phyloP scores from a whole-genome alignment of 169 alveolate genomes.

The Cryptosporidium sp. region DNA sequence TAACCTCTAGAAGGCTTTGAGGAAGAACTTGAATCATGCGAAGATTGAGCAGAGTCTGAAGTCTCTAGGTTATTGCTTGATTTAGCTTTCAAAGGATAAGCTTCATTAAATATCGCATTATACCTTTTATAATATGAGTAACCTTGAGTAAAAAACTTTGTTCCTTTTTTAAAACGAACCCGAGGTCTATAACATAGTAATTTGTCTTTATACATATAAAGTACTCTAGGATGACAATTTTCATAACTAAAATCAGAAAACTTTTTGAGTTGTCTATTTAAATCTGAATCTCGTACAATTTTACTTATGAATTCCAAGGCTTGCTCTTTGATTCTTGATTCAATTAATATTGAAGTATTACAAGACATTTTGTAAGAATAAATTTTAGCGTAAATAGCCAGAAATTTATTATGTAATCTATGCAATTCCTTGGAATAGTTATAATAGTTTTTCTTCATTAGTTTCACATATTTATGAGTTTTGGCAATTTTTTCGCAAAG shows the following conservation, averaged over 20 bases:
- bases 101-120: background rate
- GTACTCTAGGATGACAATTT: background rate
- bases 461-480: no score
- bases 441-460: background rate
- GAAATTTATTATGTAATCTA: no score
- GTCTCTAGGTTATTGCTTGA: background rate
- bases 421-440: background rate
- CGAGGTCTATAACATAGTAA: background rate
- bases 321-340: no score
- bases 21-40: no score
- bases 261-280: background rate
- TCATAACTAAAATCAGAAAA: no score
- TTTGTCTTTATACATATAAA: background rate
- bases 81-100: background rate
- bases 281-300: no score
- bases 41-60: background rate
- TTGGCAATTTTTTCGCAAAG: background rate
- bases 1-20: background rate
- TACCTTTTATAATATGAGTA: no score
- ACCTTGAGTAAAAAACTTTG: background rate
- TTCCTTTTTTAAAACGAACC: background rate
- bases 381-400: background rate
- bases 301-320: background rate
- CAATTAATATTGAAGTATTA: no score
- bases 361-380: no score